These are phyloP conservation scores for Volvariella surrecta DNA, from an alignment of 1,284 basidiomycete genomes.

Conservation along the genomic window DNA sequence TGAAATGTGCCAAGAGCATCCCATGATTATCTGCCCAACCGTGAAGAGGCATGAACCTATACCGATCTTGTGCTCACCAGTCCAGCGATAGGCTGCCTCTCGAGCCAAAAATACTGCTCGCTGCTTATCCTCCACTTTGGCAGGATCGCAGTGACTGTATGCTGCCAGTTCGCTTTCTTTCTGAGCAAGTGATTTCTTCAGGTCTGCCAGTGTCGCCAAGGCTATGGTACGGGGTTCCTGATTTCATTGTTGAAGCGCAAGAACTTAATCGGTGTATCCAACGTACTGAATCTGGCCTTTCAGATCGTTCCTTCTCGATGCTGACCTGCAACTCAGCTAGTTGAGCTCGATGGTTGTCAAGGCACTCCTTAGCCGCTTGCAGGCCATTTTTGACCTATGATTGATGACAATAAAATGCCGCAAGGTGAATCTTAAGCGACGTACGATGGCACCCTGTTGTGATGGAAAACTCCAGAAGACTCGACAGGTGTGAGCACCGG, in stretches of 20 bases:
- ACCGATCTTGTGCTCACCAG: slow-evolving; percentile 44
- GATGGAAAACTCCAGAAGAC: slow-evolving; percentile 94
- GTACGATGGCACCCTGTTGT: slow-evolving; percentile 69
- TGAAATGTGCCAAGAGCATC: slow-evolving; percentile 55
- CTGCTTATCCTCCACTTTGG: slow-evolving; percentile 67
- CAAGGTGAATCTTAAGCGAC: slow-evolving; percentile 10
- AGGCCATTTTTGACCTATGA: slow-evolving; percentile 54
- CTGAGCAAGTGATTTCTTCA: slow-evolving; percentile 46
- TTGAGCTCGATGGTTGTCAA: slow-evolving; percentile 37
- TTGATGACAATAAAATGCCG: neutral
- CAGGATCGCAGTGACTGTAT: slow-evolving; percentile 79
- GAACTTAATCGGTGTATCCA: neutral
- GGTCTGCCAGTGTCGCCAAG: slow-evolving; percentile 38
- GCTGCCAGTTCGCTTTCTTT: slow-evolving; percentile 63
- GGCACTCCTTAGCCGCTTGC: slow-evolving; percentile 42
- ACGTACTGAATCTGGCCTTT: slow-evolving; percentile 61
- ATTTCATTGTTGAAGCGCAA: slow-evolving; percentile 7
- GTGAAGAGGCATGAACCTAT: slow-evolving; percentile 1
- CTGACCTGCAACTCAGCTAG: slow-evolving; percentile 33
- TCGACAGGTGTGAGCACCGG: slow-evolving; percentile 21
- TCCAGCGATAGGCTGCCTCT: slow-evolving; percentile 79
- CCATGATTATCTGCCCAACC: slow-evolving; percentile 48
- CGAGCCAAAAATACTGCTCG: slow-evolving; percentile 64
- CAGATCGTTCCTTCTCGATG: slow-evolving; percentile 44
- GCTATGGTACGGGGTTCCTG: slow-evolving; percentile 49